phyloP scores from a whole-genome alignment of 2,329 filamentous ascomycete species.

The Diaporthe nobilis region DNA sequence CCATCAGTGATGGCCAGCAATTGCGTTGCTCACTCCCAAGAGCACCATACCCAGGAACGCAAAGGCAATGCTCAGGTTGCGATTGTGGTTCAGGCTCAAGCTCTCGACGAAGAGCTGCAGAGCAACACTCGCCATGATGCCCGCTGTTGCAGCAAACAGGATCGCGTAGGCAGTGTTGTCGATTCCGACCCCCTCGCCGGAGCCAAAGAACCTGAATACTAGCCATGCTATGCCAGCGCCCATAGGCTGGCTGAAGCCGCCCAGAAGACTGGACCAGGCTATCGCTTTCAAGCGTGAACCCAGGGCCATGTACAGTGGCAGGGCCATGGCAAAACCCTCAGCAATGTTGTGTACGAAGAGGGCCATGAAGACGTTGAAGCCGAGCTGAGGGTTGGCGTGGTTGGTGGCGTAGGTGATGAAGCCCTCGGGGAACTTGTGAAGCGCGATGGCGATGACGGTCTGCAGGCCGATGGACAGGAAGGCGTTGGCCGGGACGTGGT shows the following conservation, averaged over 20 bases:
- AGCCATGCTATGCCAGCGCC: constrained; percentile 87
- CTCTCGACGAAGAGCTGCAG: constrained; percentile 91
- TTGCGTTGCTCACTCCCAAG: constrained; percentile 85
- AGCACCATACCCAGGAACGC: constrained; percentile 90
- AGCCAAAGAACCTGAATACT: constrained; percentile 82
- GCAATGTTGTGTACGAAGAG: constrained; percentile 99
- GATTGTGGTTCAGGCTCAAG: constrained; percentile 84
- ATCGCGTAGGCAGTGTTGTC: constrained; percentile 77
- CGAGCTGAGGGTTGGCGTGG: constrained; percentile 90
- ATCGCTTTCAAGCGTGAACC: constrained; percentile 86
- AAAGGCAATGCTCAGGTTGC: constrained; percentile 82
- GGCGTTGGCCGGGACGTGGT: constrained; percentile 94
- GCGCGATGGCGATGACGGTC: constrained; percentile 92
- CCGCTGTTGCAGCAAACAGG: constrained; percentile 90
- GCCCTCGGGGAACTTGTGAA: constrained; percentile 94
- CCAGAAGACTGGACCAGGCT: constrained; percentile 84
- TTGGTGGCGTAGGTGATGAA: constrained; percentile 97
- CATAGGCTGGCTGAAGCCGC: constrained; percentile 88
- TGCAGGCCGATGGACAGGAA: constrained; percentile 97
- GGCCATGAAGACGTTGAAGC: constrained; percentile 93
- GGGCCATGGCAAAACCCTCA: constrained; percentile 93
- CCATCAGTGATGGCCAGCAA: constrained; percentile 38
- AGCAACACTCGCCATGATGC: constrained; percentile 96
- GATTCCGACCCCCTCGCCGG: constrained; percentile 54
- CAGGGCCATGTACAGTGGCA: constrained; percentile 93